phyloP scores from a whole-genome alignment of 1,284 basidiomycete species.

The Bjerkandera adusta region DNA sequence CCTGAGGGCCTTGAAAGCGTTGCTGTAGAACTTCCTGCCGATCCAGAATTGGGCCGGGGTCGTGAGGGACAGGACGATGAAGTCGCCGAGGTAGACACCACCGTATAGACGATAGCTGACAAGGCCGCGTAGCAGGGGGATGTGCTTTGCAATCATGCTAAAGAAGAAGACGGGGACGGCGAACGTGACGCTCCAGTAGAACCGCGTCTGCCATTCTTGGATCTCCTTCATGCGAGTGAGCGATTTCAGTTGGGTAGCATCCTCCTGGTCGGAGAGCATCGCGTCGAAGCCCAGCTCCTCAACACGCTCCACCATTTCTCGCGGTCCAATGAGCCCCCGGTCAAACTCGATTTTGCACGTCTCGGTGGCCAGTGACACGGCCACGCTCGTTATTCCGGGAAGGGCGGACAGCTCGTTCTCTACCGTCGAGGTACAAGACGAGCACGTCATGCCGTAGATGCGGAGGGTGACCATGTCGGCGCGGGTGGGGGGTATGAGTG shows the following conservation, averaged over 20 bases:
- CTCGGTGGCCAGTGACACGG: constrained; percentile 74
- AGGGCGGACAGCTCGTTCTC: constrained; percentile 68
- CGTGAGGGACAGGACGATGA: constrained; percentile 81
- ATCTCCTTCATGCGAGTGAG: constrained; percentile 93
- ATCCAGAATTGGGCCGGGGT: constrained; percentile 95
- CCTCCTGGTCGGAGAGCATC: constrained; percentile 78
- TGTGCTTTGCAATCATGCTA: constrained; percentile 84
- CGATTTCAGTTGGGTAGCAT: constrained; percentile 87
- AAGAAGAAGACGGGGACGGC: constrained; percentile 93
- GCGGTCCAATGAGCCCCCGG: constrained; percentile 68
- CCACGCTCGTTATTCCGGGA: constrained; percentile 74
- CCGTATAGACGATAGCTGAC: constrained; percentile 50
- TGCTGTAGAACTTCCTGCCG: constrained; percentile 84
- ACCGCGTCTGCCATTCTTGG: constrained; percentile 83
- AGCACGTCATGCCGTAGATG: constrained; percentile 91
- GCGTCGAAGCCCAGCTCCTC: constrained; percentile 92
- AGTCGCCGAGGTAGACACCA: constrained; percentile 81
- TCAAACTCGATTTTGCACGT: constrained; percentile 80
- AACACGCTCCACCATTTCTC: constrained; percentile 84
- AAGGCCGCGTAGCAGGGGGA: constrained; percentile 55
- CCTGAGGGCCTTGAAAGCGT: constrained; percentile 87
- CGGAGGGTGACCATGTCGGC: constrained; percentile 71
- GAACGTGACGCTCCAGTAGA: constrained; percentile 76
- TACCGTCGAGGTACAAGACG: constrained; percentile 78
- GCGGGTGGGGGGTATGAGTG: constrained; percentile 60